These are phyloP conservation scores for Phaeomoniella chlamydospora DNA, from an alignment of 2,329 filamentous ascomycete genomes.

Conservation along the genomic window DNA sequence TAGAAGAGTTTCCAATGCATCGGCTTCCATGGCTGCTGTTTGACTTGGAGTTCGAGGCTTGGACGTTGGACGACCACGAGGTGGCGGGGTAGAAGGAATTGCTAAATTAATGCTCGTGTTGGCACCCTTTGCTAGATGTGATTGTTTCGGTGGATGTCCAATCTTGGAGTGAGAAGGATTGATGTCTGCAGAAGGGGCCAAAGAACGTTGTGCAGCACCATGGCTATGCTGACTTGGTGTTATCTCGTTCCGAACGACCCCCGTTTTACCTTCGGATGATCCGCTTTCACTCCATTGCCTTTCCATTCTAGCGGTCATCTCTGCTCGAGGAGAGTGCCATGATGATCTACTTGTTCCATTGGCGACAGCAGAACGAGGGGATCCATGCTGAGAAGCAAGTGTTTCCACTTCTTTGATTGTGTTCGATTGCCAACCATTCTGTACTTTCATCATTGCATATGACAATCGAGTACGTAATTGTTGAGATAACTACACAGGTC, in stretches of 20 bases:
- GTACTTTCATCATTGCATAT: constrained; percentile 89
- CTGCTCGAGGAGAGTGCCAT: constrained; percentile 40
- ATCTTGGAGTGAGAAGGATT: constrained; percentile 14
- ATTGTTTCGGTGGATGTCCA: constrained; percentile 17
- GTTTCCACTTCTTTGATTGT: constrained; percentile 66
- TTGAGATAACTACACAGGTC: constrained; percentile 47
- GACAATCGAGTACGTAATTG: constrained; percentile 73
- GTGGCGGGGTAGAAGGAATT: constrained; percentile 17
- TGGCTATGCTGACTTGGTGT: constrained; percentile 4
- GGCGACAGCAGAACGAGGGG: constrained; percentile 43
- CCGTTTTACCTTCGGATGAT: constrained; percentile 9
- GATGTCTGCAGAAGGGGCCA: constrained; percentile 28
- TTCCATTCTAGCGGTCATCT: constrained; percentile 13
- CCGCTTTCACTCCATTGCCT: constrained; percentile 11
- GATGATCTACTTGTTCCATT: constrained; percentile 36
- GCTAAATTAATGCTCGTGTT: constrained; percentile 10
- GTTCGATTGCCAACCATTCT: constrained; percentile 73
- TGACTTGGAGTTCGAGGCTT: constrained; percentile 22
- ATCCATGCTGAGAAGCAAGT: constrained; percentile 53
- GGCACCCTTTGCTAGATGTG: too few relatives aligned
- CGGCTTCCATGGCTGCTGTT: constrained; percentile 31
- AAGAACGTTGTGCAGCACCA: constrained; percentile 3
- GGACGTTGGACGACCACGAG: constrained; percentile 12
- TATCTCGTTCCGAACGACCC: background rate
- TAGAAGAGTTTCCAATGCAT: constrained; percentile 34